phyloP scores from a whole-genome alignment of 2,329 filamentous ascomycete genomes.

The Colletotrichum cereale region DNA sequence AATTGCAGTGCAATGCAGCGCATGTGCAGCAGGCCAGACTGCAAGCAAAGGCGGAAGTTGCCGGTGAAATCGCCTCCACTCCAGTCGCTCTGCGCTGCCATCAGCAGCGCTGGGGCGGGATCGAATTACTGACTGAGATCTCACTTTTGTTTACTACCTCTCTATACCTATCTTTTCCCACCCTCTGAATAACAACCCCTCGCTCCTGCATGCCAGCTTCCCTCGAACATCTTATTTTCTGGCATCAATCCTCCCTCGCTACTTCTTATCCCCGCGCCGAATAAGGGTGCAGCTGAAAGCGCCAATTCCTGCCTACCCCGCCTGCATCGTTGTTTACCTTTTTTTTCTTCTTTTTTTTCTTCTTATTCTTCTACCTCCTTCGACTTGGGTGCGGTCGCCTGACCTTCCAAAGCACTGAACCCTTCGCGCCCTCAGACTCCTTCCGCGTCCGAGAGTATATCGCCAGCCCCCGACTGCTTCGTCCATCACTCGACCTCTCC shows the following conservation, averaged over 20 bases:
- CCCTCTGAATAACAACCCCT: slow-evolving; percentile 39
- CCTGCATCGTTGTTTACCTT: slow-evolving; percentile 38
- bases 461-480: slow-evolving; percentile 17
- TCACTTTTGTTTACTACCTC: slow-evolving; percentile 38
- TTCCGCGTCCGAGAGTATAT: slow-evolving; percentile 21
- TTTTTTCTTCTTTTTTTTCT: not conserved
- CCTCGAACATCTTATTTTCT: slow-evolving; percentile 26
- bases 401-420: slow-evolving; percentile 23
- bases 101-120: slow-evolving; percentile 31
- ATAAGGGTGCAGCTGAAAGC: slow-evolving; percentile 37
- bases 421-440: slow-evolving; percentile 27
- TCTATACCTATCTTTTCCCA: slow-evolving; percentile 37
- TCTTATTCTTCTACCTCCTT: slow-evolving; percentile 3
- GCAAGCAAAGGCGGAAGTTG: slow-evolving; percentile 30
- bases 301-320: slow-evolving; percentile 40
- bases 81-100: no score
- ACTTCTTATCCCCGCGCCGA: slow-evolving; percentile 25
- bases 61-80: slow-evolving; percentile 33
- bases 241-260: slow-evolving; percentile 27
- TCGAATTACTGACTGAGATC: slow-evolving; percentile 35
- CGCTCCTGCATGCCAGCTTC: slow-evolving; percentile 36
- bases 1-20: slow-evolving; percentile 14
- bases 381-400: slow-evolving; percentile 32
- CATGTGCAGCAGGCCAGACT: not conserved
- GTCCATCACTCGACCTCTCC: slow-evolving; percentile 21